Evolutionary conservation across 768 basidiomycete genomes (phyloP).

Genomic region (Podaxis sp.): DNA sequence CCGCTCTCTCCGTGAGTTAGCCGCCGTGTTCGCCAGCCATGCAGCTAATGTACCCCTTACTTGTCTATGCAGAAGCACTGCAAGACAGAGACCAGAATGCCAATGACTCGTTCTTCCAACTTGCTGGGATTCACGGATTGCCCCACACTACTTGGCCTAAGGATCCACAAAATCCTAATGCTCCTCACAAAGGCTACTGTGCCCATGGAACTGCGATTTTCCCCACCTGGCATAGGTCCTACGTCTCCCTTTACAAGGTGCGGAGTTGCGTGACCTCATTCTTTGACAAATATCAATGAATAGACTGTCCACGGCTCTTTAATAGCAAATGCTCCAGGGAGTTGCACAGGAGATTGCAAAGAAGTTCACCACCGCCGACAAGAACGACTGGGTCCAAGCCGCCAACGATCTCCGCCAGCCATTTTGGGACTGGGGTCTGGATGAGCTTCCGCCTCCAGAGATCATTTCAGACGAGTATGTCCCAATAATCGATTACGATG

Average conservation of each 20-base stretch:
- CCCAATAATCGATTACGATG: slow-evolving; percentile 32
- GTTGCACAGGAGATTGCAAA: slow-evolving; percentile 40
- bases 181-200: slow-evolving; percentile 46
- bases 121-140: slow-evolving; percentile 52
- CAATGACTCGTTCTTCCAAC: slow-evolving; percentile 37
- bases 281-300: background rate
- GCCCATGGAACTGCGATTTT: slow-evolving; percentile 51
- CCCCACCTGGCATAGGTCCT: slow-evolving; percentile 58
- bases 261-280: background rate
- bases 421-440: slow-evolving; percentile 55
- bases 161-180: slow-evolving; percentile 18
- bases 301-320: background rate
- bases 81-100: background rate
- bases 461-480: slow-evolving; percentile 35
- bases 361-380: slow-evolving; percentile 30
- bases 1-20: slow-evolving; percentile 45
- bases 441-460: slow-evolving; percentile 38
- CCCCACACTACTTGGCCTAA: slow-evolving; percentile 43
- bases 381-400: slow-evolving; percentile 20
- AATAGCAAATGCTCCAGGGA: slow-evolving; percentile 48
- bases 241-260: slow-evolving; percentile 51
- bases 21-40: background rate
- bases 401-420: slow-evolving; percentile 41
- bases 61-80: background rate
- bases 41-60: background rate